phyloP scores from a whole-genome alignment of 192 early-diverging fungal species.

The Rhizophagus prolifer region DNA sequence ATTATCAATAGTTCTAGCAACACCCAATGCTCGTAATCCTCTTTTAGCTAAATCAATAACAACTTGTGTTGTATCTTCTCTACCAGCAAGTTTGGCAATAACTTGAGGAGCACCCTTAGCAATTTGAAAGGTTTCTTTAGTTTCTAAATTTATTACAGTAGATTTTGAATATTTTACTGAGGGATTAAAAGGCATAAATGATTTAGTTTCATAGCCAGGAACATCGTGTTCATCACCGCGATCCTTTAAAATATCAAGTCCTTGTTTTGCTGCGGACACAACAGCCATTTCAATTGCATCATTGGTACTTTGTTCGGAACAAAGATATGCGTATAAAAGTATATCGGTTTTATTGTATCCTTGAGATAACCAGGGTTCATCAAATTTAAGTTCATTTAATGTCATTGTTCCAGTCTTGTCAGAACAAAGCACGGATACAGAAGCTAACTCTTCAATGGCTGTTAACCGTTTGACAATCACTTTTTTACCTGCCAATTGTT shows the following conservation, averaged over 20 bases:
- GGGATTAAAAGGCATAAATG: conserved; percentile 93
- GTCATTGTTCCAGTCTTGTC: conserved; percentile 93
- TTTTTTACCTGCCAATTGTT: conserved; percentile 86
- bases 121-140: conserved; percentile 79
- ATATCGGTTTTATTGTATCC: conserved; percentile 73
- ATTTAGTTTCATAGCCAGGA: conserved; percentile 89
- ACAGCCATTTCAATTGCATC: conserved; percentile 91
- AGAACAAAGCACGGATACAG: conserved; percentile 81
- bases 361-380: conserved; percentile 75
- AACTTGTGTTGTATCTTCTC: conserved; percentile 78
- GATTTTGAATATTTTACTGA: conserved; percentile 89
- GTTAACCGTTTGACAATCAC: conserved; percentile 95
- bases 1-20: conserved; percentile 72
- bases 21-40: conserved; percentile 86
- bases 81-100: conserved; percentile 77
- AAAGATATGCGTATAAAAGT: conserved; percentile 77
- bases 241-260: conserved; percentile 64
- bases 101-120: conserved; percentile 96
- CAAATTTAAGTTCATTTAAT: conserved; percentile 90
- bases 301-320: conserved; percentile 85
- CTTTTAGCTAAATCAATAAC: conserved; percentile 83
- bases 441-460: conserved; percentile 93
- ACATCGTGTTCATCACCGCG: conserved; percentile 50
- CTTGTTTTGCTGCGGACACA: conserved; percentile 76
- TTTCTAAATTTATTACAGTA: conserved; percentile 76